Percentiles rank a stretch among this genome's conserved stretches.
Conservation (phyloP, 108 stramenopile species). For the Cyclostephanos invisitatus region DNA sequence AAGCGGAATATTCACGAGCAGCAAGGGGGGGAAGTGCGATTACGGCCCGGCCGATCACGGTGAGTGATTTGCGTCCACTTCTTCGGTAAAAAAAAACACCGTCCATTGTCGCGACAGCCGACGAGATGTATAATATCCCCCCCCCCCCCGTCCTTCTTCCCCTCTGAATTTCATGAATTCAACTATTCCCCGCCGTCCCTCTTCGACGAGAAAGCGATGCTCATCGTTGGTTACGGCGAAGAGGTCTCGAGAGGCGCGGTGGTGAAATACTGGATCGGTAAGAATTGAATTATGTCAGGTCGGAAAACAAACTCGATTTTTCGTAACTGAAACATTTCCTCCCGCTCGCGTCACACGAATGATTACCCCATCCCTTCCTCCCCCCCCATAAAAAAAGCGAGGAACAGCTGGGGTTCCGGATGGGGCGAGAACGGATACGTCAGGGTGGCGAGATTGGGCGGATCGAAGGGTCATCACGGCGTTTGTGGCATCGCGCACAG, state of each 20-base stretch:
- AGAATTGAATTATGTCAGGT: neutral
- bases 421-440: slow-evolving; percentile 84
- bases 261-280: slow-evolving; percentile 61
- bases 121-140: too few species aligned
- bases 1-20: slow-evolving; percentile 60
- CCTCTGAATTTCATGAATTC: slow-evolving; percentile 1
- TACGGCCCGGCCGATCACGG: slow-evolving; percentile 64
- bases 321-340: neutral
- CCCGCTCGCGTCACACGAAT: too few species aligned
- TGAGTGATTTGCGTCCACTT: too few species aligned
- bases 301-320: neutral
- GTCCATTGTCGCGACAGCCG: too few species aligned
- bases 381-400: too few species aligned
- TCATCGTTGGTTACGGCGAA: slow-evolving; percentile 65
- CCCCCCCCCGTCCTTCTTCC: neutral
- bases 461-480: slow-evolving; percentile 54
- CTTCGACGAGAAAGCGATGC: slow-evolving; percentile 45
- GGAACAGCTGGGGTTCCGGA: slow-evolving; percentile 65
- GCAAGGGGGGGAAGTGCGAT: slow-evolving; percentile 45
- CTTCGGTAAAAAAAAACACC: too few species aligned
- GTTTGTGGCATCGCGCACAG: slow-evolving; percentile 76
- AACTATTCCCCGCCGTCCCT: too few species aligned
- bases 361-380: too few species aligned
- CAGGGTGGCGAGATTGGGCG: slow-evolving; percentile 57
- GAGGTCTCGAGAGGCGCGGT: slow-evolving; percentile 32